Evolutionary conservation across 2,329 filamentous ascomycete genomes (phyloP).

Genomic region (Ophiocordyceps camponoti-saundersi): DNA sequence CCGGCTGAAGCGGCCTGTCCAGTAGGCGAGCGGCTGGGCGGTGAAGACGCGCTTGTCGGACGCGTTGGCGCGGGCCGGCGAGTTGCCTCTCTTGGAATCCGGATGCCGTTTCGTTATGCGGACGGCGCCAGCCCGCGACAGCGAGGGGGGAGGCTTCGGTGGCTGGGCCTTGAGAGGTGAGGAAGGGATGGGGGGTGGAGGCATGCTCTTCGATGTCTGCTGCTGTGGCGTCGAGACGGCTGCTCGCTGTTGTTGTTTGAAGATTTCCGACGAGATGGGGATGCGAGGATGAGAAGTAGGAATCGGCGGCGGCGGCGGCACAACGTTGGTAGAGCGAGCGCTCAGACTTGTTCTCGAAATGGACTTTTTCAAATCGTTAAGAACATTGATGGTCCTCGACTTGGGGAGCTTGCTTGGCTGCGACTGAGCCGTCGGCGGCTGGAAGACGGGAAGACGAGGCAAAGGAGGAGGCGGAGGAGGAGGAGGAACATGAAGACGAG

Average conservation of each 20-base stretch:
- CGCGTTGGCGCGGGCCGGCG: neutral
- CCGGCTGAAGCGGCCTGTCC: slow-evolving; percentile 39
- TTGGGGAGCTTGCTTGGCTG: slow-evolving; percentile 18
- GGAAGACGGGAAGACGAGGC: neutral
- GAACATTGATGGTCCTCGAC: slow-evolving; percentile 25
- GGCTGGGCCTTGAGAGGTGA: neutral
- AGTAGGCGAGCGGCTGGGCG: slow-evolving; percentile 35
- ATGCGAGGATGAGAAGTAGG: neutral
- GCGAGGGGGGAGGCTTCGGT: neutral
- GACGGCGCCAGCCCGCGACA: neutral
- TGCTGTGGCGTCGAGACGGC: neutral
- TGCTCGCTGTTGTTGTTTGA: neutral
- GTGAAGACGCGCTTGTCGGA: slow-evolving; percentile 15
- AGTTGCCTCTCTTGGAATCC: too few species aligned
- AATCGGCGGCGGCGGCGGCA: neutral
- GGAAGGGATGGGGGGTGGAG: neutral
- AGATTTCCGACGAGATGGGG: neutral
- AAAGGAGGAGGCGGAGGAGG: neutral
- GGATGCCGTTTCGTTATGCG: slow-evolving; percentile 3
- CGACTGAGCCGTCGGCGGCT: neutral
- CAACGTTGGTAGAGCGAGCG: neutral
- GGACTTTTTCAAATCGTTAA: slow-evolving; percentile 27
- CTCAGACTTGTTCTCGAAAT: slow-evolving; percentile 18
- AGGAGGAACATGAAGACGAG: slow-evolving; percentile 3
- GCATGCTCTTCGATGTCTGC: neutral